Percentiles rank a stretch among this genome's conserved stretches.
Evolutionary conservation across 257 asterid genomes (phyloP).

Genomic region (Marsdenia floribunda): DNA sequence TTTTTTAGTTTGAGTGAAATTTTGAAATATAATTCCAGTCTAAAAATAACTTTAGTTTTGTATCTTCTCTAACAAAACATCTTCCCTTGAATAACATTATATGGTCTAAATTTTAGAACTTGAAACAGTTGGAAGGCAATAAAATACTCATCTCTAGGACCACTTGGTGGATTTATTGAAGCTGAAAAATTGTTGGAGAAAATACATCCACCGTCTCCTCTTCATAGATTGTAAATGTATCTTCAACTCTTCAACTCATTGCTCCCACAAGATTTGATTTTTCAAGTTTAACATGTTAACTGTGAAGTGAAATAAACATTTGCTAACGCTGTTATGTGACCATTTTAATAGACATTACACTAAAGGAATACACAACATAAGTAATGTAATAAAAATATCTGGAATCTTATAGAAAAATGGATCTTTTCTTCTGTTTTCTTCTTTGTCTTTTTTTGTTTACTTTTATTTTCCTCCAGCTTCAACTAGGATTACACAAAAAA

Average conservation of each 20-base stretch:
- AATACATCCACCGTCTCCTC: slow-evolving; percentile 47
- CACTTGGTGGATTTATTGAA: slow-evolving; percentile 79
- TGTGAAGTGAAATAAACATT: no score
- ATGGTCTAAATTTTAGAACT: slow-evolving; percentile 15
- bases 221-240: slow-evolving; percentile 16
- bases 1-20: no score
- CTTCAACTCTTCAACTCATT: not conserved
- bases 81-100: slow-evolving; percentile 1
- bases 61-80: slow-evolving; percentile 6
- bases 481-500: no score
- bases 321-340: not conserved
- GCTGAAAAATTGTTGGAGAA: slow-evolving; percentile 68
- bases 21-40: no score
- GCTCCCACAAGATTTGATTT: not conserved
- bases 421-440: not conserved
- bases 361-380: not conserved
- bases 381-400: not conserved
- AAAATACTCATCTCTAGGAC: slow-evolving; percentile 75
- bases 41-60: no score
- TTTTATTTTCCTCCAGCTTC: no score
- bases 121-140: slow-evolving; percentile 66
- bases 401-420: not conserved
- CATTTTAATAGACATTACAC: not conserved
- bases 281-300: not conserved
- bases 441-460: no score